Evolutionary conservation across 805 yeast species (phyloP), one percentile per base, ranked within the genome.

Genomic region (Cyberlindnera misumaiensis): DNA sequence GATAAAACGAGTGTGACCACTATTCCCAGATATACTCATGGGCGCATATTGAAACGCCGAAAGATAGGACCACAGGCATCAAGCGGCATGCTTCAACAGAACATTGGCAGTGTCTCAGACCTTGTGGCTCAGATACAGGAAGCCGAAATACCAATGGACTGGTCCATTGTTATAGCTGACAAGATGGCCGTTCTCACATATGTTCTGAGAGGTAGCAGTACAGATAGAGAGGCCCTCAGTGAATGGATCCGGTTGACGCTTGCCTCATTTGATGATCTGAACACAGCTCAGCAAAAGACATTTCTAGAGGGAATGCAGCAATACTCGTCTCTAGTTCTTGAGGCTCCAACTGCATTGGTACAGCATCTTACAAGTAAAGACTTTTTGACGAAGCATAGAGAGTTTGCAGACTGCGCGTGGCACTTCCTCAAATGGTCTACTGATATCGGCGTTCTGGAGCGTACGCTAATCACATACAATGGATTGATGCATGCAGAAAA

Each of bases 211-310:
- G 36, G 32, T 3, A 32, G 18, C 6, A 34, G 16, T 3, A 7
- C 15, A 1, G 41, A 46, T n/a, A 4, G 9, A 5, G 10, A 28
- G 1, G 34, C 36, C 9, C 22, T 53, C 11, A 40, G 42, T 14
- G 24, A 14, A 3, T 49, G 49, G 48, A 31, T 49, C 15, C 20
- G 12, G 1, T 22, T 46, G 16, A 12, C 40, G 3, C 11, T 53
- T 1, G 47, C 42, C 1, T 28, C 38, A 13, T 33, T 44, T n/a
- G 12, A 4, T 4, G 31, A 11, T 9, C 11, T 30, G 44, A 42
- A 17, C 22, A 27, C 4, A 2, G 13, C 2, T 2, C 33, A 32
- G 5, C 40, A 35, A 30, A 38, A 13, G 13, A 11, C 18, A 20
- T 33, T 41, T 12, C 18, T 53, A 10, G 41, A 42, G 1, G 9